Percentiles rank a stretch among this genome's conserved stretches.
phyloP scores from a whole-genome alignment of 2,329 filamentous ascomycete species.

The Hymenoscyphus linearis region DNA sequence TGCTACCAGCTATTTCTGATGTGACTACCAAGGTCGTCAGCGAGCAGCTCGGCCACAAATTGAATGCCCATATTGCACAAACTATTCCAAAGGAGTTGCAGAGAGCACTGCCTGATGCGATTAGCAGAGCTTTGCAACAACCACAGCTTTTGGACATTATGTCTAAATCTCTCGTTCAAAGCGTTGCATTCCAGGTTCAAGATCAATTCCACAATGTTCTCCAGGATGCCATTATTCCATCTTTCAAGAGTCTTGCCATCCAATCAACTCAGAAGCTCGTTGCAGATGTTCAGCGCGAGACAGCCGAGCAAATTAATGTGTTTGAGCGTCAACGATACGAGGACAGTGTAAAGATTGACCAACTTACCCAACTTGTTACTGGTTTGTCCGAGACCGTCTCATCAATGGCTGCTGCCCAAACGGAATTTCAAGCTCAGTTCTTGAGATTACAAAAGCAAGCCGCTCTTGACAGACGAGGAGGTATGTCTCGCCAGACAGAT shows the following conservation, averaged over 20 bases:
- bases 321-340: slow-evolving; percentile 29
- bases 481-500: slow-evolving; percentile 11
- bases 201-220: slow-evolving; percentile 59
- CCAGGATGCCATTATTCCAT: slow-evolving; percentile 58
- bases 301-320: slow-evolving; percentile 28
- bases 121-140: slow-evolving; percentile 65
- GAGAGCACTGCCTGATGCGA: slow-evolving; percentile 59
- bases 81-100: slow-evolving; percentile 60
- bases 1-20: slow-evolving; percentile 70
- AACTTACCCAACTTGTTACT: slow-evolving; percentile 62
- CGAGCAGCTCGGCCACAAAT: slow-evolving; percentile 62
- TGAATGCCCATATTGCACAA: slow-evolving; percentile 37
- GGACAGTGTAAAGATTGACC: slow-evolving; percentile 59
- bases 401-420: slow-evolving; percentile 63
- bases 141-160: slow-evolving; percentile 68
- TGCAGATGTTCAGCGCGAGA: slow-evolving; percentile 60
- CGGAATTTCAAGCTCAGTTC: slow-evolving; percentile 61
- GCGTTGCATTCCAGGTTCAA: slow-evolving; percentile 64
- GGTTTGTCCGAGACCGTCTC: slow-evolving; percentile 64
- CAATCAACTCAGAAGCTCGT: slow-evolving; percentile 64
- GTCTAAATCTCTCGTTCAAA: slow-evolving; percentile 64
- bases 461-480: slow-evolving; percentile 35
- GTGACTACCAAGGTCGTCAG: slow-evolving; percentile 63
- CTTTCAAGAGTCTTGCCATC: slow-evolving; percentile 58
- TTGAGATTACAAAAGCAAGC: slow-evolving; percentile 51